A percentile compares a stretch with the other conserved stretches of the same genome.
phyloP scores from a whole-genome alignment of 78 protist species.

The Cavenderia fasciculata region DNA sequence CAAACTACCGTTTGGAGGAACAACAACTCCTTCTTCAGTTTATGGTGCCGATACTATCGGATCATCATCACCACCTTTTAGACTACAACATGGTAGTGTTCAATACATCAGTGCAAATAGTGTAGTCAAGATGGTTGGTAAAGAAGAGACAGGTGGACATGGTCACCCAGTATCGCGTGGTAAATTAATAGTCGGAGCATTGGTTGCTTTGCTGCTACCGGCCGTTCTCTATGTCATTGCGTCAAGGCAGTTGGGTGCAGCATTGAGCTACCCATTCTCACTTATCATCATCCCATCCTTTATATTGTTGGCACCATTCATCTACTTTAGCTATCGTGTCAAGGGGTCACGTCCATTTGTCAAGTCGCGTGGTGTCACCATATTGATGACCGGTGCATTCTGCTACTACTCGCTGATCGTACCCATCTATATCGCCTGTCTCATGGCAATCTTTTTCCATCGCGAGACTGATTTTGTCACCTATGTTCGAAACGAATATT shows the following conservation, averaged over 20 bases:
- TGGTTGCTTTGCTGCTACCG: conserved; percentile 15
- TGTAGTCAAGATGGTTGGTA: too few relatives aligned
- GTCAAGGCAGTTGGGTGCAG: not conserved
- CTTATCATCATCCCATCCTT: not conserved
- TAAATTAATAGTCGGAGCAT: not conserved
- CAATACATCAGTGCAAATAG: too few relatives aligned
- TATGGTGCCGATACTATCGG: too few relatives aligned
- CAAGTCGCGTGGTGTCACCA: not conserved
- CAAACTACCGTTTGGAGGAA: too few relatives aligned
- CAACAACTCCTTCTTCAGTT: too few relatives aligned
- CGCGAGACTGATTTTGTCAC: not conserved
- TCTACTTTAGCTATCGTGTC: not conserved
- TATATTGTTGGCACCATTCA: not conserved
- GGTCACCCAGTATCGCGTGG: not conserved
- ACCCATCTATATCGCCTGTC: not conserved
- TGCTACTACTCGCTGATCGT: not conserved
- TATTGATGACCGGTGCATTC: not conserved
- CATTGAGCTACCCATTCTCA: not conserved
- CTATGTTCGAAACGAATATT: not conserved
- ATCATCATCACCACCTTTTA: too few relatives aligned
- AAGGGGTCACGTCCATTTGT: not conserved
- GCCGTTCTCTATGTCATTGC: conserved; percentile 7
- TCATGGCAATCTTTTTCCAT: conserved; percentile 16
- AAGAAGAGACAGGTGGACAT: too few relatives aligned
- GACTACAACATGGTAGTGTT: too few relatives aligned